phyloP scores from a whole-genome alignment of 164 flowering plant genomes.

The Euptelea pleiosperma region DNA sequence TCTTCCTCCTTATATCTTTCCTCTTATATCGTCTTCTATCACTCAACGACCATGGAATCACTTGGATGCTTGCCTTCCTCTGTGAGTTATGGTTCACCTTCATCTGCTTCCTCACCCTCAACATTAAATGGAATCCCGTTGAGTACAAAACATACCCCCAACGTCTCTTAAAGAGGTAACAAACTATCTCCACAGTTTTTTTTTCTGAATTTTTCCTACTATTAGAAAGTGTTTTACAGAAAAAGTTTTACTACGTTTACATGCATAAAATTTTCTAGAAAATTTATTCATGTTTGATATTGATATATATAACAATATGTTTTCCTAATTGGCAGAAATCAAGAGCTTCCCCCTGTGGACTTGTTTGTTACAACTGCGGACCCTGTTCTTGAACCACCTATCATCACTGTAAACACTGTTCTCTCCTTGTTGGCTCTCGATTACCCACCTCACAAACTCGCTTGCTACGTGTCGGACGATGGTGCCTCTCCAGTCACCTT shows the following conservation, averaged over 20 bases:
- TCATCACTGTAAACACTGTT: slow-evolving; percentile 57
- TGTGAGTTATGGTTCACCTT: slow-evolving; percentile 60
- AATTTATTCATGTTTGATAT: too few relatives aligned
- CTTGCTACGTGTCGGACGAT: slow-evolving; percentile 71
- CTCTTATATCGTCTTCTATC: slow-evolving; percentile 39
- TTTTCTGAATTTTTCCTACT: neutral
- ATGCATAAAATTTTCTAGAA: too few relatives aligned
- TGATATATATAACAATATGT: too few relatives aligned
- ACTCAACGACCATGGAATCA: slow-evolving; percentile 20
- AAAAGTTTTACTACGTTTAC: too few relatives aligned
- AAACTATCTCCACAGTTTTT: neutral
- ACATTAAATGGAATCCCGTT: slow-evolving; percentile 40
- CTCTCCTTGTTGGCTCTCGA: slow-evolving; percentile 60
- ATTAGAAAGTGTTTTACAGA: too few relatives aligned
- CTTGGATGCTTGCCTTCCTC: slow-evolving; percentile 44
- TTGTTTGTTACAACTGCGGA: slow-evolving; percentile 76
- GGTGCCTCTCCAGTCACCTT: slow-evolving; percentile 54
- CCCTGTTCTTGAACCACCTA: slow-evolving; percentile 54
- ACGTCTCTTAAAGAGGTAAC: slow-evolving; percentile 35
- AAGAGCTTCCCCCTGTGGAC: slow-evolving; percentile 61
- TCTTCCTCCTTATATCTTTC: slow-evolving; percentile 45
- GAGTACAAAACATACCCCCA: slow-evolving; percentile 38
- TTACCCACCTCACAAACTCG: slow-evolving; percentile 61
- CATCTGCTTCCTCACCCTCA: slow-evolving; percentile 32
- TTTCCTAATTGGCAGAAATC: neutral